phyloP scores from a whole-genome alignment of 1,284 basidiomycete species.

The Ganoderma boninense region DNA sequence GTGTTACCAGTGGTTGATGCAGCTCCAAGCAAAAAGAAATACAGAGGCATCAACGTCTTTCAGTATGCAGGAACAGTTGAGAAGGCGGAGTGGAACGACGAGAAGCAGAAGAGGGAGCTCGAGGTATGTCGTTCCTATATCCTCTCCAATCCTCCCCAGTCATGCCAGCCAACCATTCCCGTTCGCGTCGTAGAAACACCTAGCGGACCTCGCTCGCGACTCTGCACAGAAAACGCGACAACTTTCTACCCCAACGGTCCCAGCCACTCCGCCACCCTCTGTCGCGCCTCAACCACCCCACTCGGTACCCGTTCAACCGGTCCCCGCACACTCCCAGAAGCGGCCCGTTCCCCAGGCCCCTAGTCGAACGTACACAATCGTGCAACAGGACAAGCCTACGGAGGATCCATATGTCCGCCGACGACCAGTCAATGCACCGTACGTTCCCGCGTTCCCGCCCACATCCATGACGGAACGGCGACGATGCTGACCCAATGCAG shows the following conservation, averaged over 20 bases:
- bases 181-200: conserved; percentile 17
- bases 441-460: conserved; percentile 31
- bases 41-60: conserved; percentile 69
- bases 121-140: conserved; percentile 48
- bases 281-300: conserved; percentile 1
- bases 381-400: conserved; percentile 30
- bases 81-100: conserved; percentile 69
- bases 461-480: not conserved
- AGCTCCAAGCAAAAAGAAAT: conserved; percentile 64
- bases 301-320: conserved; percentile 13
- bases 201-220: conserved; percentile 31
- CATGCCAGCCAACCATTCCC: not conserved
- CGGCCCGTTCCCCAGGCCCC: conserved; percentile 10
- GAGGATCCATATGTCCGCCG: conserved; percentile 24
- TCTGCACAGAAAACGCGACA: conserved; percentile 28
- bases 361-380: conserved; percentile 41
- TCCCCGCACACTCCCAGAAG: conserved; percentile 7
- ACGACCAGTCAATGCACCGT: conserved; percentile 38
- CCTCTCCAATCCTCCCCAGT: not conserved
- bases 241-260: conserved; percentile 6
- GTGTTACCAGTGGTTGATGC: conserved; percentile 68
- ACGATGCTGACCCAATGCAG: conserved; percentile 19
- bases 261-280: conserved; percentile 9
- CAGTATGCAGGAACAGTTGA: conserved; percentile 84
- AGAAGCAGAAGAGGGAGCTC: conserved; percentile 60